Base-by-base conservation (phyloP, 352 stramenopile species). In the Globisporangium viniferum region DNA sequence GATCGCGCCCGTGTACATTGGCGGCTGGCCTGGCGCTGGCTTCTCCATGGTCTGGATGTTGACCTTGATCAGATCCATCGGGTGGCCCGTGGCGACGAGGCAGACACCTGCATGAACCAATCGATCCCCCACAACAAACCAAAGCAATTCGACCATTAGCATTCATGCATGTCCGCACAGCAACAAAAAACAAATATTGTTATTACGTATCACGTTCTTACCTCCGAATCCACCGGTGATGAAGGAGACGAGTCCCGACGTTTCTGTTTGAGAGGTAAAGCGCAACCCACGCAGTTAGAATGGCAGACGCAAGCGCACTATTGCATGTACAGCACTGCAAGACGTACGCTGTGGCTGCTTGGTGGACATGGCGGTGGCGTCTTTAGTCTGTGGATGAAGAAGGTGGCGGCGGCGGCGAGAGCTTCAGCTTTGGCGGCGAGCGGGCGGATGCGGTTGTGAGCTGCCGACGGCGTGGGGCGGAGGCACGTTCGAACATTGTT, bases 11-110 rank as follows among this genome's bases (percentile, higher is more conserved):
- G 92, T 83, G 74, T 96, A 92, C 72, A 91, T 76, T 48, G 83
- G 86, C 53, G 80, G 55, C 69, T 95, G 61, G 61, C 86, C 79
- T 10, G 86, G 69, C 70, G 84, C 76, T 44, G 88, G 77, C 66
- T 83, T 90, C 68, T 77, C 73, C 84, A 94, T 95, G 35, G 89
- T 98, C 79, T 97, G 91, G 63, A 98, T 90, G 77, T 97, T 95
- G 51, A 98, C 93, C 86, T 99, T 98, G 70, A 99, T 92, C 29
- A 98, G 83, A 72, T 99, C 96, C 67, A 99, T 86, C 3, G 95
- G 96, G 76, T 98, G 95, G 39, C 97, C 96, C 18, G 96, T 94
- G 14, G 95, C 78, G 56, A 98, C 93, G 24, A 97, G 84, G 70
- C 91, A 98, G 76, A 97, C 74, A 61, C 90, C 89, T 93, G 56